Evolutionary conservation across 2,329 filamentous ascomycete genomes (phyloP).

Genomic region (Cryoendolithus antarcticus): DNA sequence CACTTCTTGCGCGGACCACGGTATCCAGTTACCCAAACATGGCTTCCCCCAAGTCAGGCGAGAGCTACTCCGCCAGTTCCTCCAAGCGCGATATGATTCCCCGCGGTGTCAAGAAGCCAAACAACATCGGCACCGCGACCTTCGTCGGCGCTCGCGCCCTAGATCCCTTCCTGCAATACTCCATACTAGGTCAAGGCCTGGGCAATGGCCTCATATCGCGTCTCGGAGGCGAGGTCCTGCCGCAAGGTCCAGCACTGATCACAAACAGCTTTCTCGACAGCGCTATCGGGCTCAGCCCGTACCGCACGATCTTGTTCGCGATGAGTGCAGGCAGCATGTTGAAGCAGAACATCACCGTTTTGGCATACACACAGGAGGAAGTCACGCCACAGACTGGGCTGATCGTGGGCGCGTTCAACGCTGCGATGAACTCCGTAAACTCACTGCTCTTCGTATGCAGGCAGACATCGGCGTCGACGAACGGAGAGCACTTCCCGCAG

Average conservation of each 20-base stretch:
- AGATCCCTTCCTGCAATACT: conserved; percentile 38
- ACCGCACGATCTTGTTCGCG: conserved; percentile 38
- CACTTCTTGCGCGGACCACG: conserved; percentile 9
- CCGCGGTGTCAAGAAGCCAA: conserved; percentile 30
- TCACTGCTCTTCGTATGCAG: conserved; percentile 41
- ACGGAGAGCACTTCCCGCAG: conserved; percentile 30
- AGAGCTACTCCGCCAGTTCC: conserved; percentile 2
- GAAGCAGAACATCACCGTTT: conserved; percentile 47
- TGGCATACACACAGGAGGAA: conserved; percentile 36
- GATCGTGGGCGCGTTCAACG: conserved; percentile 40
- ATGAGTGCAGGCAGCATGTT: conserved; percentile 41
- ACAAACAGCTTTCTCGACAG: conserved; percentile 30
- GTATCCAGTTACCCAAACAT: conserved; percentile 8
- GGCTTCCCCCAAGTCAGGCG: conserved; percentile 3
- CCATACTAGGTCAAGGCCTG: conserved; percentile 32
- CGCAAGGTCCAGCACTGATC: conserved; percentile 28
- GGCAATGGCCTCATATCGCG: conserved; percentile 32
- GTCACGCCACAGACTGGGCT: conserved; percentile 34
- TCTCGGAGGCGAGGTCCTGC: conserved; percentile 33
- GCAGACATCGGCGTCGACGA: conserved; percentile 34
- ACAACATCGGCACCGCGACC: conserved; percentile 25
- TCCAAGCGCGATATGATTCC: conserved; percentile 17
- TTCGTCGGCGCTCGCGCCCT: conserved; percentile 37
- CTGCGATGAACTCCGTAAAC: conserved; percentile 42
- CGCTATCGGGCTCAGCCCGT: conserved; percentile 36